Evolutionary conservation across 768 basidiomycete genomes (phyloP).

Genomic region (Tylopilus intermedius): DNA sequence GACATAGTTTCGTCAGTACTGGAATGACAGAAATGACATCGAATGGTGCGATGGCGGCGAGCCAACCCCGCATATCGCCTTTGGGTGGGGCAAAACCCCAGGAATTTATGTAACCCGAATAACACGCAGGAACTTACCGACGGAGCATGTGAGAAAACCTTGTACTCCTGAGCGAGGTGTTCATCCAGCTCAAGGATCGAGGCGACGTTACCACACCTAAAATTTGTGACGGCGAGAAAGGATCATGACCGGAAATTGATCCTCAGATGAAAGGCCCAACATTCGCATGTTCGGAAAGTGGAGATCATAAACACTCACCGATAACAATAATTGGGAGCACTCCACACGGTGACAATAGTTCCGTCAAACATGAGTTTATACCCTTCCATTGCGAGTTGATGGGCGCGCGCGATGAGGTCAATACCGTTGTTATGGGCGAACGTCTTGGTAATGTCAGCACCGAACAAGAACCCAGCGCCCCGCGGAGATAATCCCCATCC

Average conservation of each 20-base stretch:
- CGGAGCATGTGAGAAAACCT: constrained; percentile 89
- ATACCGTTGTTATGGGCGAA: constrained; percentile 91
- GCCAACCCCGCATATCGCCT: constrained; percentile 27
- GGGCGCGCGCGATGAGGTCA: constrained; percentile 92
- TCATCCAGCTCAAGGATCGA: constrained; percentile 94
- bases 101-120: constrained; percentile 12
- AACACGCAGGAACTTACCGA: constrained; percentile 48
- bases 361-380: constrained; percentile 96
- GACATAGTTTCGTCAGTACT: background rate
- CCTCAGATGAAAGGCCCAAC: constrained; percentile 12
- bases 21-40: background rate
- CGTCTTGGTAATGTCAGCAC: constrained; percentile 81
- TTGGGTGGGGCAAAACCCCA: constrained; percentile 13
- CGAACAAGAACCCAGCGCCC: constrained; percentile 94
- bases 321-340: constrained; percentile 97
- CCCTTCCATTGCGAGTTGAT: constrained; percentile 97
- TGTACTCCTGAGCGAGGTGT: constrained; percentile 89
- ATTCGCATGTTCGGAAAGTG: constrained; percentile 11
- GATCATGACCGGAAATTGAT: constrained; percentile 24
- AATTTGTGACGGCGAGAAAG: constrained; percentile 11
- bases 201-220: constrained; percentile 91
- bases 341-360: constrained; percentile 96
- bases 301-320: constrained; percentile 50
- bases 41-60: constrained; percentile 3
- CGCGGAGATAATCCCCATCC: constrained; percentile 98